Base-by-base conservation (phyloP, 495 filamentous ascomycete genomes). In the Tricharina praecox region DNA sequence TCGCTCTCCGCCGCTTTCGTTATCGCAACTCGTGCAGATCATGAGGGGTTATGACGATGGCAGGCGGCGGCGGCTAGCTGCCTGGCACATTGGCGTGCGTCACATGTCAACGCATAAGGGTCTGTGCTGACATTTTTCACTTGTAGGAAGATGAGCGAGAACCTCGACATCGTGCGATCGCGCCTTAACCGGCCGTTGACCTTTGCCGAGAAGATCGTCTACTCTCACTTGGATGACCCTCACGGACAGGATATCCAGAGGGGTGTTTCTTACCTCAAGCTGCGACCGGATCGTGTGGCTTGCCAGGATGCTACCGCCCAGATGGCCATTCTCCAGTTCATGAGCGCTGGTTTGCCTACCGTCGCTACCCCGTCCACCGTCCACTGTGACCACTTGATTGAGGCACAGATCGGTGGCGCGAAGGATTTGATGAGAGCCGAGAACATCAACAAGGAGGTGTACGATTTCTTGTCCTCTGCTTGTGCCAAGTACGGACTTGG, bases 401-500 rank as follows among this genome's bases (percentile, higher is more conserved):
- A 96, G 72, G 90, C 88, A 52, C 87, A 95, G 70, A 63, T 85
- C 62, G 90, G 90, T 61, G 90, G 92, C 60, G 78, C 73, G 40
- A 88, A 95, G 74, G 90, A 97, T 81, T 72, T 97, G 57, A 82
- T 77, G 45, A 76, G 90, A 61, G 92, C 92, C 54, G 70, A 85
- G 59, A 74, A 75, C 46, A 93, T 95, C 69, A 97, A 97, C 79
- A 95, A 96, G 76, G 90, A 97, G 67, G 90, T 97, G 53, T 97
- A 96, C 69, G 84, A 97, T 67, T 97, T 97, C 76, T 72, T 97
- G 63, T 78, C 87, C 46, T 78, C 79, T 43, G 79, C 92, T 49
- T 96, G 90, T 60, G 90, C 86, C 54, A 97, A 95, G 74, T 97
- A 96, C 75, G 87, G 94, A 71, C 96, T 97, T 63, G 92, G 92